These are phyloP conservation scores for Trifolium fragiferum DNA, from an alignment of 306 rosid species.

Conservation along the genomic window DNA sequence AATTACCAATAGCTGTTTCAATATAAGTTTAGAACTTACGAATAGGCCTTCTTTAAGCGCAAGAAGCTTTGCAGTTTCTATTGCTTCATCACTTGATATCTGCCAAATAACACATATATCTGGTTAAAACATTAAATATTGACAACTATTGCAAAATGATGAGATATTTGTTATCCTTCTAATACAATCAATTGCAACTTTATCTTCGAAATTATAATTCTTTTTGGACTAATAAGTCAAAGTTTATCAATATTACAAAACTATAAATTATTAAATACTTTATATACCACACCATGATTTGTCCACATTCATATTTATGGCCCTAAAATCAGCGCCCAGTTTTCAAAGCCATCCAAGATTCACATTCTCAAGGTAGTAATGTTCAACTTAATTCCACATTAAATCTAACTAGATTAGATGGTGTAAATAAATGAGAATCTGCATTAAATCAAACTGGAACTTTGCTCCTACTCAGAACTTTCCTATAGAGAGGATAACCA, in stretches of 20 bases:
- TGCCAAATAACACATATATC: slow-evolving; percentile 41
- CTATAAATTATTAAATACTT: neutral
- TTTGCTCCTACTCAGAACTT: neutral
- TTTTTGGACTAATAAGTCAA: neutral
- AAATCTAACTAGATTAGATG: neutral
- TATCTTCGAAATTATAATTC: neutral
- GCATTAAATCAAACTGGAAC: slow-evolving; percentile 20
- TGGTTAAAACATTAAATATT: slow-evolving; percentile 34
- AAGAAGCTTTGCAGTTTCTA: slow-evolving; percentile 76
- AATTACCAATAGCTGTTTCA: slow-evolving; percentile 6
- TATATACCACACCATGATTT: neutral
- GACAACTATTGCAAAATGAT: slow-evolving; percentile 28
- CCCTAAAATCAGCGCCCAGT: slow-evolving; percentile 6
- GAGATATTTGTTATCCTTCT: slow-evolving; percentile 8
- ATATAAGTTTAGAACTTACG: slow-evolving; percentile 57
- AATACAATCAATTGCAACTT: slow-evolving; percentile 5
- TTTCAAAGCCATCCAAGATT: slow-evolving; percentile 28
- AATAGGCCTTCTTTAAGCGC: slow-evolving; percentile 79
- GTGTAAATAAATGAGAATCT: neutral
- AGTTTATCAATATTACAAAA: neutral
- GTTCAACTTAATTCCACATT: slow-evolving; percentile 9
- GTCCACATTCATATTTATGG: neutral
- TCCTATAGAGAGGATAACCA: slow-evolving; percentile 20
- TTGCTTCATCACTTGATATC: slow-evolving; percentile 75
- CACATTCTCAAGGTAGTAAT: neutral